Evolutionary conservation across 768 basidiomycete species (phyloP).

Genomic region (Mycena olivaceomarginata): DNA sequence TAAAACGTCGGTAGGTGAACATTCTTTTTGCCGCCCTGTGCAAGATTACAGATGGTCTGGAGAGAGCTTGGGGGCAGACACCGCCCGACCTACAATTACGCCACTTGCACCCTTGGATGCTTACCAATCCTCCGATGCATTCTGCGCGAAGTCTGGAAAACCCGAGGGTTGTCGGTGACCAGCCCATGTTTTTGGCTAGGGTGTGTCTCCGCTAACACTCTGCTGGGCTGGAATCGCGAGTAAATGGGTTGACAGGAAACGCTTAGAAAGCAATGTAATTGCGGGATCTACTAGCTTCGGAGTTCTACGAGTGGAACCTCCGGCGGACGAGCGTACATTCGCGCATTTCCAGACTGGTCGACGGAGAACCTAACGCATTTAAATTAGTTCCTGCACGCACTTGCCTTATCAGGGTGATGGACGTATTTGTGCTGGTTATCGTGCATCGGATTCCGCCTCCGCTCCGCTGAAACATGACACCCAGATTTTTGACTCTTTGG

Average conservation of each 20-base stretch:
- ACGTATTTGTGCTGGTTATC: background rate
- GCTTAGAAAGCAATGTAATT: too few relatives aligned
- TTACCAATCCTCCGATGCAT: conserved; percentile 37
- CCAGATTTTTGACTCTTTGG: conserved; percentile 14
- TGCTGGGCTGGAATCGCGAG: too few relatives aligned
- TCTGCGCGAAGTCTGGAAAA: conserved; percentile 8
- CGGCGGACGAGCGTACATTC: too few relatives aligned
- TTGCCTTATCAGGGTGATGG: background rate
- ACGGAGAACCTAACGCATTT: too few relatives aligned
- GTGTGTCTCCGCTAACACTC: too few relatives aligned
- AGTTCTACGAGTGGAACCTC: too few relatives aligned
- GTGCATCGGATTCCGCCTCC: background rate
- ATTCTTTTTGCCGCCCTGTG: conserved; percentile 2
- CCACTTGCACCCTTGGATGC: background rate
- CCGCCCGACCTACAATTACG: conserved; percentile 15
- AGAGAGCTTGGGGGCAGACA: background rate
- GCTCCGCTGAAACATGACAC: conserved; percentile 25
- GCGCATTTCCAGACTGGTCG: too few relatives aligned
- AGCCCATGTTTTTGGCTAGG: too few relatives aligned
- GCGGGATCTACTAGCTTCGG: too few relatives aligned
- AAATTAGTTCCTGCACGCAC: too few relatives aligned
- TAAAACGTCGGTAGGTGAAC: conserved; percentile 4
- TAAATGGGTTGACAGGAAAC: too few relatives aligned
- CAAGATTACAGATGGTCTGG: background rate
- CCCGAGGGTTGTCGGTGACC: background rate